Percentiles rank a stretch among this genome's conserved stretches.
Conservation (phyloP, 345 rosid species). For the Brassica nigra region DNA sequence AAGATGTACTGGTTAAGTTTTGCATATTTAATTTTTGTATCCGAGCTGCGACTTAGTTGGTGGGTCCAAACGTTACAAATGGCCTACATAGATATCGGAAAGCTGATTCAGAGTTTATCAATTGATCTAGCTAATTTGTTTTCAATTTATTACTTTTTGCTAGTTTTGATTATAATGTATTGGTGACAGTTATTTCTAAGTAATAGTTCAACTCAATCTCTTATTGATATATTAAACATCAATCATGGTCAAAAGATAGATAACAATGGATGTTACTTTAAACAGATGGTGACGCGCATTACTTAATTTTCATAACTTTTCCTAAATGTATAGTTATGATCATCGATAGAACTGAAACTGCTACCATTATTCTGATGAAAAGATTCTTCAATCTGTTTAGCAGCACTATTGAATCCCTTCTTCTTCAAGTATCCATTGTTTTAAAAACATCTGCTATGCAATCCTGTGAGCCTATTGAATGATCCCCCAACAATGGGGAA, state of each 20-base stretch:
- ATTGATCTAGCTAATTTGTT: neutral
- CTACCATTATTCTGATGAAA: constrained; percentile 54
- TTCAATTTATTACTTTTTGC: neutral
- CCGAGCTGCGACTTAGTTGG: constrained; percentile 5
- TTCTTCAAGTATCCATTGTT: constrained; percentile 37
- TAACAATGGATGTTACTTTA: constrained; percentile 25
- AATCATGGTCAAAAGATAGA: constrained; percentile 22
- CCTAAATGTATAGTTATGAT: constrained; percentile 38
- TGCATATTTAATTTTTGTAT: neutral
- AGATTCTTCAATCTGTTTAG: constrained; percentile 49
- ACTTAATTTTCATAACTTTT: neutral
- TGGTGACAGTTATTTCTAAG: too few relatives aligned
- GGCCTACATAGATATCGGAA: constrained; percentile 30
- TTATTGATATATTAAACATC: too few relatives aligned
- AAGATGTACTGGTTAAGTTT: neutral
- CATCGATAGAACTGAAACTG: constrained; percentile 42
- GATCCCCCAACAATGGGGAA: too few relatives aligned
- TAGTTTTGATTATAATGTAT: too few relatives aligned
- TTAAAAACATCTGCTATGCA: too few relatives aligned
- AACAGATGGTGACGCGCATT: constrained; percentile 11
- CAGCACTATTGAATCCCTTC: constrained; percentile 77
- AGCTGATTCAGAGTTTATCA: constrained; percentile 6
- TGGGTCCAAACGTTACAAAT: constrained; percentile 18
- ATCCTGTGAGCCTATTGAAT: too few relatives aligned
- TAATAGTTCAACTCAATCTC: too few relatives aligned